These are phyloP conservation scores for Dactylellina leptospora DNA, from an alignment of 2,329 filamentous ascomycete genomes.

Conservation along the genomic window DNA sequence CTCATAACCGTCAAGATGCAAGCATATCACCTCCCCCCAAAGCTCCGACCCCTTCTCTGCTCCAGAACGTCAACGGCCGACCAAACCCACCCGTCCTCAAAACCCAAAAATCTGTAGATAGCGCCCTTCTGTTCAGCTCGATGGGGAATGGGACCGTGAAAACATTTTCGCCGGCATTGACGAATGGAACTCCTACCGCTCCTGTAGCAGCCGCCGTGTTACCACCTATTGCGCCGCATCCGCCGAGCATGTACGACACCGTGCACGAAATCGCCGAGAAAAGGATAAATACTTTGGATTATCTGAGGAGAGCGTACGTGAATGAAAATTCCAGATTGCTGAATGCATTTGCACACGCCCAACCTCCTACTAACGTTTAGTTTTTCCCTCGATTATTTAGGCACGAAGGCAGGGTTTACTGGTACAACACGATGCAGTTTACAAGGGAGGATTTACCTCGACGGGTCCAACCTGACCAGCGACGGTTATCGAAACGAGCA, in stretches of 20 bases:
- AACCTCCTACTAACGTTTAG: no score
- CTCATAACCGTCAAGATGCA: constrained; percentile 25
- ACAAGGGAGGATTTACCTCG: constrained; percentile 79
- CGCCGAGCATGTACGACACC: constrained; percentile 68
- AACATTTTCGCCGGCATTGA: constrained; percentile 33
- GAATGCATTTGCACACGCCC: no score
- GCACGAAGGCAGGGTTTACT: constrained; percentile 92
- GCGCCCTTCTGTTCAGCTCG: constrained; percentile 36
- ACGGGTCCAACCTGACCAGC: constrained; percentile 84
- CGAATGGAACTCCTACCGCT: constrained; percentile 20
- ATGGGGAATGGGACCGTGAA: constrained; percentile 29
- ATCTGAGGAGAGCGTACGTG: constrained; percentile 86
- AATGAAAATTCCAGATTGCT: background rate
- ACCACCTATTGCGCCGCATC: constrained; percentile 29
- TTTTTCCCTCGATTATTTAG: constrained; percentile 66
- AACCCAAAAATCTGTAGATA: constrained; percentile 51
- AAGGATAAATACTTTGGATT: constrained; percentile 91
- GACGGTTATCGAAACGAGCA: constrained; percentile 83
- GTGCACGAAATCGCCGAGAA: constrained; percentile 89
- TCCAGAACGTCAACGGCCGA: constrained; percentile 31
- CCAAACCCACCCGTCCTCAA: constrained; percentile 42
- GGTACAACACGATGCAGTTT: constrained; percentile 97
- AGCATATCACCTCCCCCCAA: constrained; percentile 40
- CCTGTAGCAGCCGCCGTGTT: constrained; percentile 22
- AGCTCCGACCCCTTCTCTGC: constrained; percentile 20